Conservation (phyloP, 306 rosid species). For the Ceratonia siliqua region DNA sequence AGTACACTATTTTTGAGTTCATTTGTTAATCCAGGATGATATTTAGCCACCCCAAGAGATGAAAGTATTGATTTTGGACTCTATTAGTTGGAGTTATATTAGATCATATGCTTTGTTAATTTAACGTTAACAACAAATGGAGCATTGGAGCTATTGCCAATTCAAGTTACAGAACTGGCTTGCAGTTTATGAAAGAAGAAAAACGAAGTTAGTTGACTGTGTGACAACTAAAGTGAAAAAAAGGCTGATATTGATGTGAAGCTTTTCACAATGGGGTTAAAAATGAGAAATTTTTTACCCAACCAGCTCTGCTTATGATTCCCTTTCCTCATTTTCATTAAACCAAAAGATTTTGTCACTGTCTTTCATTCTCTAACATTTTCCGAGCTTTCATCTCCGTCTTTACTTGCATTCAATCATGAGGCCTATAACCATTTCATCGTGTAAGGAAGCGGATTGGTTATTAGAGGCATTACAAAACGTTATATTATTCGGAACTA, state of each 20-base stretch:
- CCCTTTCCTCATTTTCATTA: constrained; percentile 29
- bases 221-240: constrained; percentile 34
- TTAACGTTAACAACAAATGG: constrained; percentile 15
- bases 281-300: constrained; percentile 33
- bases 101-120: constrained; percentile 17
- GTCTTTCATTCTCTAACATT: constrained; percentile 42
- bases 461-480: constrained; percentile 28
- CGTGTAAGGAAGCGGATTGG: constrained; percentile 7
- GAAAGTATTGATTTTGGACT: background rate
- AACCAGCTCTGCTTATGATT: constrained; percentile 4
- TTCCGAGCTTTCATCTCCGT: constrained; percentile 45
- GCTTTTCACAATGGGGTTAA: constrained; percentile 50
- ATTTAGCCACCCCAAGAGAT: background rate
- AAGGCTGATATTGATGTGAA: constrained; percentile 56
- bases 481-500: constrained; percentile 31
- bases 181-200: constrained; percentile 16
- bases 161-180: constrained; percentile 25
- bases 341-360: constrained; percentile 48
- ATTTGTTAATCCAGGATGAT: constrained; percentile 6
- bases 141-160: constrained; percentile 18
- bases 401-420: constrained; percentile 37
- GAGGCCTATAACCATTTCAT: constrained; percentile 27
- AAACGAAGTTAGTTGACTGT: constrained; percentile 24
- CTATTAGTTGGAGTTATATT: background rate
- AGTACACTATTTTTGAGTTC: constrained; percentile 19